Conservation (phyloP, 1,284 basidiomycete species). For the Sphaerobolus stellatus region DNA sequence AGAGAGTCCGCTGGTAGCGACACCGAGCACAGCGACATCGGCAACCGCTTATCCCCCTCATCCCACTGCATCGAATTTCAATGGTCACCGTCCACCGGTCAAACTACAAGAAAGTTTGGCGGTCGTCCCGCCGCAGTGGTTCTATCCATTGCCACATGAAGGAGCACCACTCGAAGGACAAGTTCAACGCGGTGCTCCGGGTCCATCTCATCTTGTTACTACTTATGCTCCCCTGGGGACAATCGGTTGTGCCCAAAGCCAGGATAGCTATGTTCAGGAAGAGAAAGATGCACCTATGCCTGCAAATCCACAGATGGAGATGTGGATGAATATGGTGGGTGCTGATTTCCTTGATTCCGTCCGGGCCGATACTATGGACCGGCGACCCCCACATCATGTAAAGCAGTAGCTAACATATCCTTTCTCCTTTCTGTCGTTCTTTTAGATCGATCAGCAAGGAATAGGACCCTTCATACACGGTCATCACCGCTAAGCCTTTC, state of each 20-base stretch:
- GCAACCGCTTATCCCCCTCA: slow-evolving; percentile 1
- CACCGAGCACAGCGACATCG: slow-evolving; percentile 6
- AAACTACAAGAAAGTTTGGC: slow-evolving; percentile 10
- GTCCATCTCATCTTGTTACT: background rate
- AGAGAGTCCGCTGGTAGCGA: slow-evolving; percentile 10
- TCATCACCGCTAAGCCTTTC: background rate
- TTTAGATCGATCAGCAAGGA: slow-evolving; percentile 14
- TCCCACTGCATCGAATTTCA: background rate
- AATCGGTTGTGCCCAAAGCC: slow-evolving; percentile 12
- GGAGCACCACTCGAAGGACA: slow-evolving; percentile 7
- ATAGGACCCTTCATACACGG: slow-evolving; percentile 12
- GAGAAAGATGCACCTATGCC: slow-evolving; percentile 50
- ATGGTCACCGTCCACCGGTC: background rate
- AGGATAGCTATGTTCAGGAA: slow-evolving; percentile 34
- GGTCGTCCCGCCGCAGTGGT: slow-evolving; percentile 14
- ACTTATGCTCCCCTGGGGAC: slow-evolving; percentile 11
- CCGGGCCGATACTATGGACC: background rate
- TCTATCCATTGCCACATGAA: slow-evolving; percentile 13
- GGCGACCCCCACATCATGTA: too few species aligned
- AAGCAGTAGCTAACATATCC: too few species aligned
- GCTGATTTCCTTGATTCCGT: background rate
- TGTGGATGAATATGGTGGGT: slow-evolving; percentile 44
- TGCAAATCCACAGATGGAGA: slow-evolving; percentile 27
- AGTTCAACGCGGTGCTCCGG: slow-evolving; percentile 1
- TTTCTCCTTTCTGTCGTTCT: background rate